Conservation (phyloP, 371 early-diverging fungal genomes). For the Mucor indicus region DNA sequence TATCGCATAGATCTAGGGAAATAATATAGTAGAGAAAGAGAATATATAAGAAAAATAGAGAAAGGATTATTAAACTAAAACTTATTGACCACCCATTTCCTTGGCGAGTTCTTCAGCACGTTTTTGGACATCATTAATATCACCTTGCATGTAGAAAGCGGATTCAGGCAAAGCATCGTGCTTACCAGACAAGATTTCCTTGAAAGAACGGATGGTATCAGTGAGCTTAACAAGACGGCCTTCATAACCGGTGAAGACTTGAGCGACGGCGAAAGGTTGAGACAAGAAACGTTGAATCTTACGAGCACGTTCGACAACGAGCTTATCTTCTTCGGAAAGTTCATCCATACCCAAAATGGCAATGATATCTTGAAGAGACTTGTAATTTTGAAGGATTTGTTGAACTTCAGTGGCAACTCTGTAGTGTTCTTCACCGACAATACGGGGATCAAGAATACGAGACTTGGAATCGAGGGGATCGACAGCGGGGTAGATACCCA, state of each 20-base stretch:
- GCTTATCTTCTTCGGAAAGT: slow-evolving; percentile 94
- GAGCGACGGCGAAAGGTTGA: slow-evolving; percentile 92
- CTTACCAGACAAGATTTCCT: slow-evolving; percentile 92
- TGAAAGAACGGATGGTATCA: slow-evolving; percentile 93
- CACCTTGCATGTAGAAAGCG: slow-evolving; percentile 96
- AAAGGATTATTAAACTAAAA: too few relatives aligned
- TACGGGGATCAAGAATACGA: slow-evolving; percentile 93
- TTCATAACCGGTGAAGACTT: slow-evolving; percentile 93
- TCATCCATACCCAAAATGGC: slow-evolving; percentile 95
- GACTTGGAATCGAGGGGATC: slow-evolving; percentile 97
- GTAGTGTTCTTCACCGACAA: slow-evolving; percentile 93
- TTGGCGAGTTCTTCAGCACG: slow-evolving; percentile 87
- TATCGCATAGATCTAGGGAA: too few relatives aligned
- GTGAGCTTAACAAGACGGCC: slow-evolving; percentile 85
- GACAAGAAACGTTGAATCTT: slow-evolving; percentile 93
- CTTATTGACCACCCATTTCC: slow-evolving; percentile 24
- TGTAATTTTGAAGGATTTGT: slow-evolving; percentile 92
- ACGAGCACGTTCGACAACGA: slow-evolving; percentile 89
- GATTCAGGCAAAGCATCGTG: slow-evolving; percentile 89
- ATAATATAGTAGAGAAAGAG: too few relatives aligned
- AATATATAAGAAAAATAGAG: too few relatives aligned
- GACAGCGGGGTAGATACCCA: slow-evolving; percentile 98
- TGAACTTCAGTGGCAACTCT: slow-evolving; percentile 89
- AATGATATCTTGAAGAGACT: slow-evolving; percentile 95
- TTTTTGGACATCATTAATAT: slow-evolving; percentile 84